phyloP scores from a whole-genome alignment of 371 early-diverging fungal species.

The Nosema muscidifuracis region DNA sequence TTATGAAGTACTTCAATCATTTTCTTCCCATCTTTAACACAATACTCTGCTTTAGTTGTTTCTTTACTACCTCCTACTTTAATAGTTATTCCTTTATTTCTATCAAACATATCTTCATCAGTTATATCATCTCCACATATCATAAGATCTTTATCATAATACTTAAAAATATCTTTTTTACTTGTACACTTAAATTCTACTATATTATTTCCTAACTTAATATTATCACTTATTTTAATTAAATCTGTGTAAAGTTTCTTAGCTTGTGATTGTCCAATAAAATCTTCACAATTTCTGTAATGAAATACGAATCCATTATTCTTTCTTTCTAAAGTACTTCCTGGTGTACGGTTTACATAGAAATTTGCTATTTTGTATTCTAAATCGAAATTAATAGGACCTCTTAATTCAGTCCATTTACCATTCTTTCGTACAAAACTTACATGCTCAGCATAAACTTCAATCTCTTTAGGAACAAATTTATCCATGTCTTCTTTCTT shows the following conservation, averaged over 20 bases:
- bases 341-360: slow-evolving; percentile 57
- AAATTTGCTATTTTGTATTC: slow-evolving; percentile 39
- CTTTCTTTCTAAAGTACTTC: slow-evolving; percentile 59
- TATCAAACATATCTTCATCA: slow-evolving; percentile 62
- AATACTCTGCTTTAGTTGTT: slow-evolving; percentile 1
- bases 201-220: slow-evolving; percentile 55
- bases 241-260: slow-evolving; percentile 38
- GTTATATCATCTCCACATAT: slow-evolving; percentile 62
- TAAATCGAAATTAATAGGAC: background rate
- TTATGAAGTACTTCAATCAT: background rate
- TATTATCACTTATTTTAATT: slow-evolving; percentile 10
- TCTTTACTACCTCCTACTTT: slow-evolving; percentile 31
- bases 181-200: slow-evolving; percentile 53
- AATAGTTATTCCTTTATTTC: slow-evolving; percentile 28
- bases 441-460: slow-evolving; percentile 63
- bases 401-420: slow-evolving; percentile 35
- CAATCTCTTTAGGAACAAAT: slow-evolving; percentile 57
- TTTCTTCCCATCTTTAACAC: slow-evolving; percentile 2
- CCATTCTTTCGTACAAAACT: slow-evolving; percentile 49
- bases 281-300: slow-evolving; percentile 40
- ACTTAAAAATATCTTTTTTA: slow-evolving; percentile 51
- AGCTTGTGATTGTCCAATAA: slow-evolving; percentile 25
- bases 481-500: slow-evolving; percentile 49
- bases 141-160: slow-evolving; percentile 35
- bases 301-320: slow-evolving; percentile 60